phyloP scores from a whole-genome alignment of 441 rosid species.

The Aleurites moluccanus region DNA sequence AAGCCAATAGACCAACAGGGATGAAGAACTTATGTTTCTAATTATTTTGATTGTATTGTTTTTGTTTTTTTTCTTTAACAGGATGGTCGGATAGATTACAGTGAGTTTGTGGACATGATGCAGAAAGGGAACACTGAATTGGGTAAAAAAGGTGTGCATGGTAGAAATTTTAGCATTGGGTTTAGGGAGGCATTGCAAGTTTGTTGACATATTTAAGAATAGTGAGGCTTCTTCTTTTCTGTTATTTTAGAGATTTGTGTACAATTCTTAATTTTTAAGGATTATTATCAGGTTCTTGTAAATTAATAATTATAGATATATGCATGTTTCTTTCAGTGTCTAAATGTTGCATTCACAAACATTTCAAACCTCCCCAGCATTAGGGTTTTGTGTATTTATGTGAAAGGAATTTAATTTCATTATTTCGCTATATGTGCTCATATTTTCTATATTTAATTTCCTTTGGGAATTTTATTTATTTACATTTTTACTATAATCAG shows the following conservation, averaged over 20 bases:
- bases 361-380: neutral
- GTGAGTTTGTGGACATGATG: slow-evolving; percentile 97
- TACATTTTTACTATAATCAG: too few relatives aligned
- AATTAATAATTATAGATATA: neutral
- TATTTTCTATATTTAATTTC: too few relatives aligned
- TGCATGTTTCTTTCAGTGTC: neutral
- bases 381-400: too few relatives aligned
- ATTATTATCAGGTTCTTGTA: neutral
- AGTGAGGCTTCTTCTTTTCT: neutral
- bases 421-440: too few relatives aligned
- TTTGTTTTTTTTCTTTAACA: slow-evolving; percentile 25
- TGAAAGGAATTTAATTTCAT: too few relatives aligned
- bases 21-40: neutral
- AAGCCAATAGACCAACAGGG: too few relatives aligned
- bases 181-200: slow-evolving; percentile 44
- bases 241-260: neutral
- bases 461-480: too few relatives aligned
- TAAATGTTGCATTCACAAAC: neutral
- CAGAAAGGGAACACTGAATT: slow-evolving; percentile 41
- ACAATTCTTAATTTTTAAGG: neutral
- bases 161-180: slow-evolving; percentile 33
- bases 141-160: slow-evolving; percentile 31
- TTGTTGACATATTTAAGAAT: slow-evolving; percentile 25
- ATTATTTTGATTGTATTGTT: neutral
- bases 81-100: slow-evolving; percentile 96